A percentile compares a stretch with the other conserved stretches of the same genome.
Evolutionary conservation across 116 monocot species (phyloP).

Genomic region (Trichopus zeylanicus): DNA sequence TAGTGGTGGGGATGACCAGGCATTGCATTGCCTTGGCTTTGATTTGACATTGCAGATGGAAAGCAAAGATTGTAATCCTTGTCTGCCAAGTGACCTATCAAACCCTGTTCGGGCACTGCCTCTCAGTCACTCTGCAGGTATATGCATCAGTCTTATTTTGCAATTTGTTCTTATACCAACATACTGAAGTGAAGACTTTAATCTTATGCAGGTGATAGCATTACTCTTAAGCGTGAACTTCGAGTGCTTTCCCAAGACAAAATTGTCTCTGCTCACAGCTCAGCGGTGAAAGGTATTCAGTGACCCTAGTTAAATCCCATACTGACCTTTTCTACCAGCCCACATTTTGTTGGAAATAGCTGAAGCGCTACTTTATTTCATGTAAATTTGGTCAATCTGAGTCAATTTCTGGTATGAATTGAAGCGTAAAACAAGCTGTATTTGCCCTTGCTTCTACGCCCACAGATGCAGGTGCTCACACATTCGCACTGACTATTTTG

Average conservation of each 20-base stretch:
- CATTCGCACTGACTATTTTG: no score
- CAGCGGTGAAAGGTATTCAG: conserved; percentile 98
- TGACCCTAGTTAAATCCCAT: no score
- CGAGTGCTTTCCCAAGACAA: conserved; percentile 25
- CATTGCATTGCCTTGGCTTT: conserved; percentile 52
- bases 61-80: not conserved
- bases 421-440: no score
- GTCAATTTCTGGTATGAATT: no score
- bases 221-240: conserved; percentile 12
- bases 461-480: no score
- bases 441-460: no score
- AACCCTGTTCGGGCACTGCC: conserved; percentile 10
- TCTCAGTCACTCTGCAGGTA: conserved; percentile 14
- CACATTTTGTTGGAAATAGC: no score
- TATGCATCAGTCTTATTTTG: not conserved
- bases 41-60: conserved; percentile 10
- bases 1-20: conserved; percentile 96
- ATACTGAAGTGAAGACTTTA: not conserved
- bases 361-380: no score
- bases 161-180: not conserved
- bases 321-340: no score
- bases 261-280: conserved; percentile 71
- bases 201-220: not conserved
- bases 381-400: no score
- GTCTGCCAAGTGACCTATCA: not conserved